Percentiles rank a stretch among this genome's conserved stretches.
Conservation (phyloP, 2,329 filamentous ascomycete genomes). For the Neofusicoccum ribis region DNA sequence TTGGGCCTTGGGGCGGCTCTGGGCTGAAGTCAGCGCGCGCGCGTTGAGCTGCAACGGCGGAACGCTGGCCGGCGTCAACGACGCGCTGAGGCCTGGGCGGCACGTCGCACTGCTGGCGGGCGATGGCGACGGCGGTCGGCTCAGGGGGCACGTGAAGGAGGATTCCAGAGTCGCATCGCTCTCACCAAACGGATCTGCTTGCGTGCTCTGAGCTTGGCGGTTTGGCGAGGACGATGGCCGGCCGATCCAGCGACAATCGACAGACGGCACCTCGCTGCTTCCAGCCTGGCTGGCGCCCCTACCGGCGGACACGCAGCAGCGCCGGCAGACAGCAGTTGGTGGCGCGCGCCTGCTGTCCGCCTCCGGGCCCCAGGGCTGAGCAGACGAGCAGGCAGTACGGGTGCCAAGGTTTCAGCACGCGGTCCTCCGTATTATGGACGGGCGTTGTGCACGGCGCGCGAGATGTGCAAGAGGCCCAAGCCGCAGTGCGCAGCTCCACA, state of each 20-base stretch:
- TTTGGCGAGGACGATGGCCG: conserved; percentile 1
- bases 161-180: neutral
- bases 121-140: neutral
- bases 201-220: conserved; percentile 15
- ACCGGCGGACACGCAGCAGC: neutral
- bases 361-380: neutral
- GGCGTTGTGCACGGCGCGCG: neutral
- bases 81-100: neutral
- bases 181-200: conserved; percentile 11
- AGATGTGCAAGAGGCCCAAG: neutral
- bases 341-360: neutral
- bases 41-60: neutral
- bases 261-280: neutral
- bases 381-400: neutral
- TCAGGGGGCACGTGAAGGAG: neutral
- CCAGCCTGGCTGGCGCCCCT: neutral
- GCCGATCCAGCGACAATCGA: conserved; percentile 7
- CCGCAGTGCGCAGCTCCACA: neutral
- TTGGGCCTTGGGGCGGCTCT: neutral
- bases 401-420: conserved; percentile 16
- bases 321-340: neutral
- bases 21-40: neutral
- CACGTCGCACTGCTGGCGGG: neutral
- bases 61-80: neutral
- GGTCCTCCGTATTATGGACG: conserved; percentile 2